These are phyloP conservation scores for Dispira simplex DNA, from an alignment of 192 early-diverging fungal species.

Conservation along the genomic window DNA sequence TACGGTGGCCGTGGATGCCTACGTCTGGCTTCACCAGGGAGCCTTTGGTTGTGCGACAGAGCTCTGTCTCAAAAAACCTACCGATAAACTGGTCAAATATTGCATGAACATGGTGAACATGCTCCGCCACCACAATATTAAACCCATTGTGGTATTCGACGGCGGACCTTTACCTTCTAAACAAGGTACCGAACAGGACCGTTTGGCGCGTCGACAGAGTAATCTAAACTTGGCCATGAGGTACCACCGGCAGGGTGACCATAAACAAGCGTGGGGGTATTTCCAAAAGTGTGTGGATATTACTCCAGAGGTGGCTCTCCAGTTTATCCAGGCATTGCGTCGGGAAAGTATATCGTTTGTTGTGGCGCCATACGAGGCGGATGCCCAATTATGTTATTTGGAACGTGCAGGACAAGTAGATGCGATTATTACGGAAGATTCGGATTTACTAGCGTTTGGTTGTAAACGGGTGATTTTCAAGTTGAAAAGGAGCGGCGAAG, in stretches of 20 bases:
- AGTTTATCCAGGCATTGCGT: slow-evolving; percentile 50
- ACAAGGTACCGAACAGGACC: slow-evolving; percentile 45
- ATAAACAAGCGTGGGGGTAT: slow-evolving; percentile 45
- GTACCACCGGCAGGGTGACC: slow-evolving; percentile 33
- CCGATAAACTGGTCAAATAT: slow-evolving; percentile 69
- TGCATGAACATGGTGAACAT: slow-evolving; percentile 65
- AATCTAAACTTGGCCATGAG: slow-evolving; percentile 35
- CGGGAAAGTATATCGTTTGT: slow-evolving; percentile 53
- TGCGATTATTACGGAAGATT: slow-evolving; percentile 89
- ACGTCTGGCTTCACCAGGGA: slow-evolving; percentile 91
- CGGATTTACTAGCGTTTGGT: slow-evolving; percentile 88
- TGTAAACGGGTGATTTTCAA: slow-evolving; percentile 74
- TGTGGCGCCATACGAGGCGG: slow-evolving; percentile 95
- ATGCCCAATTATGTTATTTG: slow-evolving; percentile 85
- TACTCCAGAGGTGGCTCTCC: slow-evolving; percentile 67
- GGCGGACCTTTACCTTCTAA: slow-evolving; percentile 84
- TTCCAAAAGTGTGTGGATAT: slow-evolving; percentile 69
- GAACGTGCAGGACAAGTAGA: slow-evolving; percentile 43
- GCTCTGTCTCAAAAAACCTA: slow-evolving; percentile 46
- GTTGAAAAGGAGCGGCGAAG: slow-evolving; percentile 54
- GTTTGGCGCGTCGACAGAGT: slow-evolving; percentile 35
- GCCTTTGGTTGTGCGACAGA: slow-evolving; percentile 76
- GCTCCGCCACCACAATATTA: slow-evolving; percentile 51
- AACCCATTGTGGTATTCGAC: slow-evolving; percentile 88
- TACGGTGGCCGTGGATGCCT: slow-evolving; percentile 78